Evolutionary conservation across 2,329 filamentous ascomycete species (phyloP).

Genomic region (Aquanectria penicillioides): DNA sequence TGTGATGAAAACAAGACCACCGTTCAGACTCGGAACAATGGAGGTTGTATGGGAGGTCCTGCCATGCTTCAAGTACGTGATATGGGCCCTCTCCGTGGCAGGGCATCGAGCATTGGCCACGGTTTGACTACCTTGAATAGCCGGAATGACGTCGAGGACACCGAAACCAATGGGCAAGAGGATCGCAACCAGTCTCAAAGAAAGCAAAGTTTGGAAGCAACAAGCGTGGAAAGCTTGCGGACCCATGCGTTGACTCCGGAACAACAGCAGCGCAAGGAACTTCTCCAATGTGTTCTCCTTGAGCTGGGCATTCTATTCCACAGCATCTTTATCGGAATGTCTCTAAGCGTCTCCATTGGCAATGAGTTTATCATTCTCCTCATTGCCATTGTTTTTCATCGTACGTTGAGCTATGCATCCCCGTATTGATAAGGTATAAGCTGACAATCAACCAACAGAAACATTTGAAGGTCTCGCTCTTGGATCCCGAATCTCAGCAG

Average conservation of each 20-base stretch:
- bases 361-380: conserved; percentile 82
- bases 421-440: accelerated
- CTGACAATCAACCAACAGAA: conserved; percentile 44
- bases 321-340: conserved; percentile 86
- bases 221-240: conserved; percentile 37
- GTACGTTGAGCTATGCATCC: conserved; percentile 35
- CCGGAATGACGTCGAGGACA: conserved; percentile 25
- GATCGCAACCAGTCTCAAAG: conserved; percentile 21
- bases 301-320: conserved; percentile 75
- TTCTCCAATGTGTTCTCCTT: conserved; percentile 80
- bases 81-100: conserved; percentile 47
- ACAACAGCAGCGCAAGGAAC: conserved; percentile 69
- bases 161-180: conserved; percentile 28
- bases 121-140: conserved; percentile 44
- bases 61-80: conserved; percentile 45
- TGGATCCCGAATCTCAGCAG: conserved; percentile 70
- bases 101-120: conserved; percentile 47
- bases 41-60: conserved; percentile 39
- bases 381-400: conserved; percentile 82
- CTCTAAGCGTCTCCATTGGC: conserved; percentile 80
- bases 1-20: neutral
- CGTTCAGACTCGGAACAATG: conserved; percentile 6
- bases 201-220: conserved; percentile 34
- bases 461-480: conserved; percentile 68
- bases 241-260: conserved; percentile 53